These are phyloP conservation scores for Cryomyces minteri DNA, from an alignment of 495 filamentous ascomycete genomes.

Conservation along the genomic window DNA sequence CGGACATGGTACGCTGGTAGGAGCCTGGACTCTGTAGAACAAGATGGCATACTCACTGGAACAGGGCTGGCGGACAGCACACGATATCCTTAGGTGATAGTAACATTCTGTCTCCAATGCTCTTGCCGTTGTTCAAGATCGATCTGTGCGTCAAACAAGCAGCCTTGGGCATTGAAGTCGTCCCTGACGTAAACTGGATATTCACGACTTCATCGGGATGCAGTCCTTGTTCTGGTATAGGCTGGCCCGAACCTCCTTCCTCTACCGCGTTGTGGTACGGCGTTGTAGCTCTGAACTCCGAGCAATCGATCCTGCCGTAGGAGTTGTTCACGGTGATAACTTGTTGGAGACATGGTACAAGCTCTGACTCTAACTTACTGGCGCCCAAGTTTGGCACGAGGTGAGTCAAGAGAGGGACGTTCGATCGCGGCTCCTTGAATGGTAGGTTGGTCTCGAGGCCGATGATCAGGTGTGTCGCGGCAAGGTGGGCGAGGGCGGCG, in stretches of 20 bases:
- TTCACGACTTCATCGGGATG: constrained; percentile 60
- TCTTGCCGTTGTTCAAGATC: constrained; percentile 79
- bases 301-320: constrained; percentile 31
- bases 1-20: background rate
- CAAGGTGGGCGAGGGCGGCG: constrained; percentile 59
- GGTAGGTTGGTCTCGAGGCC: constrained; percentile 73
- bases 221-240: constrained; percentile 28
- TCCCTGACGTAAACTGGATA: constrained; percentile 94
- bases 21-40: background rate
- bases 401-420: constrained; percentile 46
- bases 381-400: constrained; percentile 41
- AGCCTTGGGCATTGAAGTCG: constrained; percentile 78
- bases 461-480: constrained; percentile 59
- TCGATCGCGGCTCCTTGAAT: constrained; percentile 60
- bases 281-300: constrained; percentile 27
- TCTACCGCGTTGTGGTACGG: constrained; percentile 36
- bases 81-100: constrained; percentile 54
- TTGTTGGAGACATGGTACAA: constrained; percentile 47
- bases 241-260: constrained; percentile 19
- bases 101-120: constrained; percentile 69
- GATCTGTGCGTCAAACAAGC: constrained; percentile 69
- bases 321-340: constrained; percentile 77
- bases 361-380: constrained; percentile 36
- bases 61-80: constrained; percentile 74
- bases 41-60: constrained; percentile 31